These are phyloP conservation scores for Trichomonascus vanleenenianus DNA, from an alignment of 805 yeast species.

Conservation along the genomic window DNA sequence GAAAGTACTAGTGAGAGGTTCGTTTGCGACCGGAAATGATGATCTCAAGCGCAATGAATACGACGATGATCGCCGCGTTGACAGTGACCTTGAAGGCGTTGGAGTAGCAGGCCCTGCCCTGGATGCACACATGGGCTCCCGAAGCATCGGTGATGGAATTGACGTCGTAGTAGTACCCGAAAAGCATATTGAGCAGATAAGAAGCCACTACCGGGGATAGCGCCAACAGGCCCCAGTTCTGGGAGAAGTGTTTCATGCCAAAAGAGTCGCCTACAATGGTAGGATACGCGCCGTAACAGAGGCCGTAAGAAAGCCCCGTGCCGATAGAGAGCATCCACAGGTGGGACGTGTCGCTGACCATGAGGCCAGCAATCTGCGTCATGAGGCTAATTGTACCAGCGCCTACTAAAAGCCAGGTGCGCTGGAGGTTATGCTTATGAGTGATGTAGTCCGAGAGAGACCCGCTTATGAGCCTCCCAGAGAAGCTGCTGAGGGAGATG, in stretches of 20 bases:
- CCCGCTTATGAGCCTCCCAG: constrained; percentile 60
- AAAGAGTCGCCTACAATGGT: constrained; percentile 68
- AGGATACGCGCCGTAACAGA: constrained; percentile 64
- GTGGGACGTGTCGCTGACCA: constrained; percentile 27
- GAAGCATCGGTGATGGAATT: constrained; percentile 22
- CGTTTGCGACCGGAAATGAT: constrained; percentile 3
- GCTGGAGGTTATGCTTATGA: constrained; percentile 37
- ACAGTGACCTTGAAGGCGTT: constrained; percentile 15
- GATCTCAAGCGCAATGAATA: constrained; percentile 6
- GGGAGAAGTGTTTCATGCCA: constrained; percentile 60
- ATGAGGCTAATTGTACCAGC: constrained; percentile 42
- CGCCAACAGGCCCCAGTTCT: constrained; percentile 67
- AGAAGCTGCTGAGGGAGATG: constrained; percentile 59
- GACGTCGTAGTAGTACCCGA: constrained; percentile 58
- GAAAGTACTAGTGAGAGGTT: no score
- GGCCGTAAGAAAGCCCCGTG: constrained; percentile 67
- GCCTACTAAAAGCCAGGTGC: constrained; percentile 47
- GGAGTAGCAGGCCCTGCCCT: constrained; percentile 19
- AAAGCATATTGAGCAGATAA: constrained; percentile 49
- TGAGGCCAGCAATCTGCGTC: constrained; percentile 45
- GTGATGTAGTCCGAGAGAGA: constrained; percentile 53
- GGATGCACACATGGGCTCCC: constrained; percentile 16
- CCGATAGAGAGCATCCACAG: constrained; percentile 47
- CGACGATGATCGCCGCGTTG: constrained; percentile 9
- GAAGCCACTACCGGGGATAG: constrained; percentile 60